These are phyloP conservation scores for Collariella sp. DNA, from an alignment of 495 filamentous ascomycete species.

Conservation along the genomic window DNA sequence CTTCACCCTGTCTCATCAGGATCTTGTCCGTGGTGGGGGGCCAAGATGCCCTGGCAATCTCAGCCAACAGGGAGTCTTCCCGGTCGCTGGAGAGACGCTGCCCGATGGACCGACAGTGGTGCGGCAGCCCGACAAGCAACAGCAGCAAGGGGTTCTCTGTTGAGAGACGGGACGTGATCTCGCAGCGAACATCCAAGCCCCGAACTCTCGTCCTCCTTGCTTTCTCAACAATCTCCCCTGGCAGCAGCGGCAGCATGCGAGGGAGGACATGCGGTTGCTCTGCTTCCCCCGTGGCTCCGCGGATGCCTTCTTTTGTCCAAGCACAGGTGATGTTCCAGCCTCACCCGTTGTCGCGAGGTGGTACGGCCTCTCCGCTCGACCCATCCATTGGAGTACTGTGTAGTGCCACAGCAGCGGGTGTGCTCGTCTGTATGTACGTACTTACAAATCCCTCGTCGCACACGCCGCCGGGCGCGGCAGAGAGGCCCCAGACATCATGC, in stretches of 20 bases:
- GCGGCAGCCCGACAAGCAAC: not conserved
- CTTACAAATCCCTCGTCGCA: not conserved
- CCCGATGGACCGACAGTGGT: not conserved
- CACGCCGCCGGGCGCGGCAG: slow-evolving; percentile 1
- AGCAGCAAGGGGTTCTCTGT: too few relatives aligned
- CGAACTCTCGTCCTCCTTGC: too few relatives aligned
- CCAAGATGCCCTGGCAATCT: slow-evolving; percentile 5
- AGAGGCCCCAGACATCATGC: not conserved
- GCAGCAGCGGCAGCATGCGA: too few relatives aligned
- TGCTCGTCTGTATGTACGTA: not conserved
- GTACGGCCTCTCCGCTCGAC: not conserved
- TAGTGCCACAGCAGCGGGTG: not conserved
- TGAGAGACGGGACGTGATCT: too few relatives aligned
- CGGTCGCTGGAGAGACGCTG: not conserved
- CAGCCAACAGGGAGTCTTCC: slow-evolving; percentile 4
- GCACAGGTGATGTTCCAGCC: not conserved
- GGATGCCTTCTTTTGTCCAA: not conserved
- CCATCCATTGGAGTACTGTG: not conserved
- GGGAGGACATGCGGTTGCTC: too few relatives aligned
- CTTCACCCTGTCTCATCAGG: not conserved
- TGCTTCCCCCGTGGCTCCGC: not conserved
- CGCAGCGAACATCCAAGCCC: too few relatives aligned
- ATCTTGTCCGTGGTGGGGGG: not conserved
- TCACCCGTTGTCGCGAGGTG: not conserved
- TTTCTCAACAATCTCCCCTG: too few relatives aligned